Base-by-base conservation (phyloP, 192 early-diverging fungal species). In the Linnemannia zychae region DNA sequence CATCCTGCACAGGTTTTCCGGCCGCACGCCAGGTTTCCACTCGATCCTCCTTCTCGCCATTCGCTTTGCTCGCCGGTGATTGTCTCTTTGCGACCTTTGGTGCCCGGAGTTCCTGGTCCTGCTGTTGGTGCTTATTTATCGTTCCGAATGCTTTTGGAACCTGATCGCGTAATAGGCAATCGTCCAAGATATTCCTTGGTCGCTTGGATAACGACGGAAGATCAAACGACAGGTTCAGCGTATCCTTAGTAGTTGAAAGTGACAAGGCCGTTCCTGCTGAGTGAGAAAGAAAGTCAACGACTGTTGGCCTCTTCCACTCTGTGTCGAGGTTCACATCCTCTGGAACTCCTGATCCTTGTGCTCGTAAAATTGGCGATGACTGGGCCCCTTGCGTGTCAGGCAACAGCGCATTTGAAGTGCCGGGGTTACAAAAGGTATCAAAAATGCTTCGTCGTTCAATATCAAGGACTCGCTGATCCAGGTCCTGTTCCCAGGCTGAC, bases 101-200 rank as follows among this genome's bases (percentile, higher is more conserved):
- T 22, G 9, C 57, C 57, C 57, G 24, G 57, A 6, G 5, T 13
- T 63, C 57, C 24, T n/a, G 28, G 24, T 22, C 28, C 57, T 7
- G 57, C 31, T 63, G 57, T n/a, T 15, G 57, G 13, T 31, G 31
- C 47, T 36, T 73, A 49, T 22, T 20, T 15, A 2, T 12, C 1
- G 20, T 36, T 33, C 40, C 40, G 40, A 7, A 6, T 17, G 28
- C 31, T 15, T 3, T 12, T 1, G 34, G 20, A 50, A 13, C n/a
- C 6, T 36, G 47, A 2, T 72, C 69, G 44, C 36, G 53, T 24
- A 38, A 1, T 24, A 37, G 17, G 44, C 68, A 76, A 1, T 84
- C 76, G 40, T 84, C 81, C 52, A 84, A 12, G 18, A 78, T 84
- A 74, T 84, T 67, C 72, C 76, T 47, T 22, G 81, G 76, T 28